phyloP scores from a whole-genome alignment of 306 rosid species.

The Trifolium subterraneum region DNA sequence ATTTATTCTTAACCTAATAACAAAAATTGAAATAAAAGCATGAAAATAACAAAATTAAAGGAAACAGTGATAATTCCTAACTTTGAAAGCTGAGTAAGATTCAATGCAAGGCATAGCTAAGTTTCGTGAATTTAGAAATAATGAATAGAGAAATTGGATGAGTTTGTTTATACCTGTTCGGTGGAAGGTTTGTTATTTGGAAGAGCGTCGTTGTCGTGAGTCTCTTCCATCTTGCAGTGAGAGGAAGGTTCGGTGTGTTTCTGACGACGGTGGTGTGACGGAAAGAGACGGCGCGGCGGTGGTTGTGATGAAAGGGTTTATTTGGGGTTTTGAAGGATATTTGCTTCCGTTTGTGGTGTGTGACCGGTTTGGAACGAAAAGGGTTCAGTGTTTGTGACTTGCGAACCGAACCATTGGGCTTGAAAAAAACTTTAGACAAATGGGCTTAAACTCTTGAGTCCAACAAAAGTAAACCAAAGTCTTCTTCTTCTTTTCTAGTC shows the following conservation, averaged over 20 bases:
- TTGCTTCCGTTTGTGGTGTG: not conserved
- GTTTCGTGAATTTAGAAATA: not conserved
- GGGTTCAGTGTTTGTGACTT: too few species aligned
- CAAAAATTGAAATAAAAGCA: not conserved
- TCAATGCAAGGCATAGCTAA: not conserved
- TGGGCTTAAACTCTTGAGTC: too few species aligned
- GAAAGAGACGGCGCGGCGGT: not conserved
- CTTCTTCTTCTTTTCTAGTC: too few species aligned
- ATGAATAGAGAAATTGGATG: not conserved
- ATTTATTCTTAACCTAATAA: not conserved
- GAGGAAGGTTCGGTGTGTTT: not conserved
- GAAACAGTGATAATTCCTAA: not conserved
- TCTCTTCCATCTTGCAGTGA: conserved; percentile 37
- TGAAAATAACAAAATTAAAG: not conserved
- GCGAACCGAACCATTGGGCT: too few species aligned
- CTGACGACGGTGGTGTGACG: not conserved
- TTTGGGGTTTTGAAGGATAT: conserved; percentile 7
- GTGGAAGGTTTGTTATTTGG: conserved; percentile 31
- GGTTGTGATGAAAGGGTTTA: not conserved
- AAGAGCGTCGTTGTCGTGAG: conserved; percentile 30
- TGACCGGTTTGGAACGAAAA: not conserved
- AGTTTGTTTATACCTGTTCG: conserved; percentile 37
- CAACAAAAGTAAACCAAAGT: too few species aligned
- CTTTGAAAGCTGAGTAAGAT: not conserved
- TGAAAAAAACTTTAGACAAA: too few species aligned